A percentile compares a stretch with the other conserved stretches of the same genome.
phyloP scores from a whole-genome alignment of 2,329 filamentous ascomycete genomes.

The Dactylonectria estremocensis region DNA sequence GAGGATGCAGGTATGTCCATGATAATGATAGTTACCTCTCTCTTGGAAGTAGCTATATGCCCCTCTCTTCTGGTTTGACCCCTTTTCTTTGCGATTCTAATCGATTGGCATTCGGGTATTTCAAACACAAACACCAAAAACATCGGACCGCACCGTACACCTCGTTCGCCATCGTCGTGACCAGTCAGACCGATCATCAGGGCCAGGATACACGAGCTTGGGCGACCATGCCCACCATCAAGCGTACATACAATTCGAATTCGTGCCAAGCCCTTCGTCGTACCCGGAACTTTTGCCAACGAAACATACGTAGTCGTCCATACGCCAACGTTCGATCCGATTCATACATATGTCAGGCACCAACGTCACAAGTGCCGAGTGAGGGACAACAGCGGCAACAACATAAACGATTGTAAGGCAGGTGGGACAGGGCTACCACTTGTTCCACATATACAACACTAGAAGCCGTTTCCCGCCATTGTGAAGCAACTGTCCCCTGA shows the following conservation, averaged over 20 bases:
- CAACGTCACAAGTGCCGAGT: constrained; percentile 33
- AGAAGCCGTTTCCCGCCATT: constrained; percentile 37
- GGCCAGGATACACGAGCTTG: neutral
- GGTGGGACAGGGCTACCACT: constrained; percentile 15
- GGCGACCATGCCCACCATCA: neutral
- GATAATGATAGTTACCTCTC: neutral
- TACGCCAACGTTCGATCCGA: neutral
- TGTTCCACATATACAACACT: constrained; percentile 36
- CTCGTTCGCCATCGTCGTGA: neutral
- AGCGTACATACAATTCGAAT: constrained; percentile 7
- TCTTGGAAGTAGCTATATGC: neutral
- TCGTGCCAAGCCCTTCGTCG: constrained; percentile 12
- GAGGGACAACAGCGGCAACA: no score
- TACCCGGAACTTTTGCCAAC: constrained; percentile 19
- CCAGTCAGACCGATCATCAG: neutral
- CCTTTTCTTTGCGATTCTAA: neutral
- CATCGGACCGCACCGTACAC: neutral
- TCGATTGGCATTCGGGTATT: no score
- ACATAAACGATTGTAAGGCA: constrained; percentile 7
- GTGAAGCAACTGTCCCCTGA: constrained; percentile 21
- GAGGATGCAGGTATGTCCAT: neutral
- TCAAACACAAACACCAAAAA: neutral
- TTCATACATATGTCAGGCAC: constrained; percentile 23
- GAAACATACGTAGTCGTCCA: neutral
- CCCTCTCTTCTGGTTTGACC: neutral